phyloP scores from a whole-genome alignment of 106 monocot genomes.

The Allium sativum region DNA sequence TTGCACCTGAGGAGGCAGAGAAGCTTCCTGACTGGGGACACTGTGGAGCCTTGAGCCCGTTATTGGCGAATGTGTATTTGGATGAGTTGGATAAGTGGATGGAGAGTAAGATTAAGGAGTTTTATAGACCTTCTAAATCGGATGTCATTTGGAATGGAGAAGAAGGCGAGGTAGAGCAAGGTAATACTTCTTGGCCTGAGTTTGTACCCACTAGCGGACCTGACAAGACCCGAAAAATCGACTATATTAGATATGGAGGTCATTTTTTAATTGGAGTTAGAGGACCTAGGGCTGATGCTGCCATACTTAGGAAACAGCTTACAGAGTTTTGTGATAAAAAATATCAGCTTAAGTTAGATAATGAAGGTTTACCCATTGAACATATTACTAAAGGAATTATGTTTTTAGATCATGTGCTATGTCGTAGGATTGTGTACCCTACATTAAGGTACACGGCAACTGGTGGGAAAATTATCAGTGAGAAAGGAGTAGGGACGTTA shows the following conservation, averaged over 20 bases:
- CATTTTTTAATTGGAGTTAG: conserved; percentile 72
- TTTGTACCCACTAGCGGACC: conserved; percentile 98
- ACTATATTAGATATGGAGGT: conserved; percentile 88
- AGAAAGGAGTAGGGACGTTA: conserved; percentile 95
- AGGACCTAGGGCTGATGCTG: conserved; percentile 94
- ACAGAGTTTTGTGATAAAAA: conserved; percentile 75
- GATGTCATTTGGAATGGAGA: conserved; percentile 61
- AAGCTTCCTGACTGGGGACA: conserved; percentile 89
- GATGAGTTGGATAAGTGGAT: conserved; percentile 95
- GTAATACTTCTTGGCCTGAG: conserved; percentile 97
- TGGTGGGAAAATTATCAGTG: conserved; percentile 93
- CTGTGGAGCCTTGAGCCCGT: conserved; percentile 71
- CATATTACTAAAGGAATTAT: conserved; percentile 97
- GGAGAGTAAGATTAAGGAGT: conserved; percentile 79
- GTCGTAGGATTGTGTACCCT: conserved; percentile 87
- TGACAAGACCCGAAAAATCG: conserved; percentile 91
- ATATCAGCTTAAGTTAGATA: conserved; percentile 76
- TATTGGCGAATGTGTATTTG: conserved; percentile 67
- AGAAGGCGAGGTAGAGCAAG: conserved; percentile 49
- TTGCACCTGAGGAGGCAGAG: conserved; percentile 84
- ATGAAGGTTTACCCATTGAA: conserved; percentile 83
- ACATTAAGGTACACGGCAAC: conserved; percentile 87
- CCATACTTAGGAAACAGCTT: conserved; percentile 66
- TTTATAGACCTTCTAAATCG: conserved; percentile 72
- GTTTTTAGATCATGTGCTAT: conserved; percentile 92